Evolutionary conservation across 495 filamentous ascomycete species (phyloP), one percentile per base, ranked within the genome.

Genomic region (Daldinia grandis): DNA sequence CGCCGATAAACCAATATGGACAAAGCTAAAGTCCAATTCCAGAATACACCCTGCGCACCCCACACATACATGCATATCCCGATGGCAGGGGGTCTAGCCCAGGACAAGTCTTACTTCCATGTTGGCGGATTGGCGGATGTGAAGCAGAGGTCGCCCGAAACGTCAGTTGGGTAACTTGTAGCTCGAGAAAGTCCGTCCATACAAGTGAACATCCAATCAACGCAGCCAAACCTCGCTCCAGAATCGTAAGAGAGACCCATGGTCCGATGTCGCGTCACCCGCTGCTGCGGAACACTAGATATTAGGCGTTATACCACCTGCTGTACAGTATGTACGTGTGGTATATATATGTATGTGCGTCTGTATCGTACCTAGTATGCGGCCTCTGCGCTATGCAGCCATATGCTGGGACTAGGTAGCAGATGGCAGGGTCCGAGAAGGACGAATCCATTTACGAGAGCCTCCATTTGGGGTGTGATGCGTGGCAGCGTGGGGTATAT

Each of bases 41-140:
- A 75, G 73, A 72, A 69, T 40, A 14, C 33, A 59, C 65, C 59
- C 66, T 65, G 59, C 67, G 66, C 64, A 76, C 75, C 75, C 75
- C 75, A 75, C 75, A 77, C 49, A 61, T 35, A 58, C 59, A 60
- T 76, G 72, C 74, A 76, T 71, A 68, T 65, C 66, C 71, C 66
- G 71, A 70, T 58, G 54, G 54, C 66, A 70, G 72, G 68, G 68
- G 74, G 63, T 73, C 53, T 59, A 62, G 30, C 53, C 38, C 59
- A 53, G 49, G 24, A 67, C 35, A 47, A 65, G 50, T 27, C 64
- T 57, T 24, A 30, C 54, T 64, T 64, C 64, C 55, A 42, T 58
- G 55, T 42, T 66, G 56, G 40, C 57, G 70, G 70, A 69, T 66
- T 73, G 70, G 65, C 70, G 70, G 70, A 42, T 62, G 35, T 27